A percentile compares a stretch with the other conserved stretches of the same genome.
phyloP scores from a whole-genome alignment of 345 rosid species.

The Hibiscus trionum region DNA sequence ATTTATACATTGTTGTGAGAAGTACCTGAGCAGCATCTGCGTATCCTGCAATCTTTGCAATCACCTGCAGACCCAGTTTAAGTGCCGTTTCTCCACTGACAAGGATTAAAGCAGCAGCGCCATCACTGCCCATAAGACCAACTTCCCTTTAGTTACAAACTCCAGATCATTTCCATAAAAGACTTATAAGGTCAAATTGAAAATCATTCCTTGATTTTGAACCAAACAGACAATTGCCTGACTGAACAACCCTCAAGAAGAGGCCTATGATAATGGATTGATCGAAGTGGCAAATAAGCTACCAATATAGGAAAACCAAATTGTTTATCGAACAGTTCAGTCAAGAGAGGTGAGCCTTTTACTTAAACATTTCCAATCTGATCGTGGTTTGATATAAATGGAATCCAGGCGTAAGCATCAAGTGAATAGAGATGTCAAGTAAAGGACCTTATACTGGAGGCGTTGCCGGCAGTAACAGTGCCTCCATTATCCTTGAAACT shows the following conservation, averaged over 20 bases:
- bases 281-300: not conserved
- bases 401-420: not conserved
- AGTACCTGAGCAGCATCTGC: constrained; percentile 97
- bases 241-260: not conserved
- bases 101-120: constrained; percentile 92
- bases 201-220: not conserved
- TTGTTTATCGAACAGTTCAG: not conserved
- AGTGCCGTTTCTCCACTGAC: constrained; percentile 81
- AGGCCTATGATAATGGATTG: not conserved
- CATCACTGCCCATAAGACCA: constrained; percentile 53
- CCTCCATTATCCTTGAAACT: constrained; percentile 95
- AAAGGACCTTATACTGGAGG: constrained; percentile 87
- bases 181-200: not conserved
- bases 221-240: not conserved
- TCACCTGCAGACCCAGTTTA: constrained; percentile 68
- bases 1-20: not conserved
- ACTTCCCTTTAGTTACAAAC: constrained; percentile 12
- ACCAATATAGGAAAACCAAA: not conserved
- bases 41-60: constrained; percentile 76
- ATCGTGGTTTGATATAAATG: not conserved
- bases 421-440: not conserved
- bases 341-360: not conserved
- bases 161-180: not conserved
- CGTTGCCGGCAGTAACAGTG: constrained; percentile 92
- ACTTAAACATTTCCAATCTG: not conserved